Percentiles rank a stretch among this genome's conserved stretches.
phyloP scores from a whole-genome alignment of 768 basidiomycete species.

The Pleurotus djamor region DNA sequence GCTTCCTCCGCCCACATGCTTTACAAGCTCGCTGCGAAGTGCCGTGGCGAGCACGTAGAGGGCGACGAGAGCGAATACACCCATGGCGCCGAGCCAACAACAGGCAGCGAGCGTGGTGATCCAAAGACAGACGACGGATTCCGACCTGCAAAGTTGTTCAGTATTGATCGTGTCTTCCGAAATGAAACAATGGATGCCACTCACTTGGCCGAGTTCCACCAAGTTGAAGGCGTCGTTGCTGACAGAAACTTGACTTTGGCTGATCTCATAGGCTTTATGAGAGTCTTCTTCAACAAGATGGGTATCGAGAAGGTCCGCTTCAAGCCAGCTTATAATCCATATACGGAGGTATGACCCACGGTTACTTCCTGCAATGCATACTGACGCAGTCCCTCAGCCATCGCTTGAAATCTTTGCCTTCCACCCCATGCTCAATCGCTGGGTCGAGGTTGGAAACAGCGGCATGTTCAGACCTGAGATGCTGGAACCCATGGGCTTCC shows the following conservation, averaged over 20 bases:
- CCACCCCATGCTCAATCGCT: constrained; percentile 89
- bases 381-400: constrained; percentile 47
- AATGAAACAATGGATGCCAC: constrained; percentile 99
- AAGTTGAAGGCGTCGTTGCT: constrained; percentile 99
- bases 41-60: constrained; percentile 55
- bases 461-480: constrained; percentile 99
- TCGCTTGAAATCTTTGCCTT: constrained; percentile 98
- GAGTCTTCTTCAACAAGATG: constrained; percentile 98
- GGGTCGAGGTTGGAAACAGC: constrained; percentile 99
- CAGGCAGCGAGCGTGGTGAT: constrained; percentile 15
- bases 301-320: constrained; percentile 92
- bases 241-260: constrained; percentile 91
- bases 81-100: constrained; percentile 30
- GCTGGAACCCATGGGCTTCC: constrained; percentile 98
- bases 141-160: constrained; percentile 91
- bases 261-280: constrained; percentile 98
- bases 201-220: constrained; percentile 98
- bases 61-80: constrained; percentile 37
- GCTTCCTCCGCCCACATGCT: constrained; percentile 94
- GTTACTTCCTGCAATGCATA: not conserved
- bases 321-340: constrained; percentile 99
- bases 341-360: constrained; percentile 71
- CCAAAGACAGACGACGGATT: constrained; percentile 62
- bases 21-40: constrained; percentile 86
- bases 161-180: constrained; percentile 97